Evolutionary conservation across 495 filamentous ascomycete species (phyloP).

Genomic region (Bacidia rubella): DNA sequence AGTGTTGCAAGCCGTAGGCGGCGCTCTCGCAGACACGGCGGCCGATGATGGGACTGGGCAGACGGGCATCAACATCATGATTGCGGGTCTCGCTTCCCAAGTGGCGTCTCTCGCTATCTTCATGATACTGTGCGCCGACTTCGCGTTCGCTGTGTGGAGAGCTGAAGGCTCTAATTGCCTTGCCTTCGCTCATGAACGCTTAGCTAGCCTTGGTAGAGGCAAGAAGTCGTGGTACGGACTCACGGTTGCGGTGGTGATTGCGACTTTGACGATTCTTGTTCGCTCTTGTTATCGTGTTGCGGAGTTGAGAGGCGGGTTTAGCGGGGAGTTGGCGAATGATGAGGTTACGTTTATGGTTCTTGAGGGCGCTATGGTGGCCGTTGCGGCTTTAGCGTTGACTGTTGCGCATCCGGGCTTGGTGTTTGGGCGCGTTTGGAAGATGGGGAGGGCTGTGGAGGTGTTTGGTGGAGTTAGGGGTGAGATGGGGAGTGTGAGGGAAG

Average conservation of each 20-base stretch:
- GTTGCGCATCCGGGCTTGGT: slow-evolving; percentile 18
- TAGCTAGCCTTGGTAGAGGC: background rate
- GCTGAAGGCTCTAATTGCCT: background rate
- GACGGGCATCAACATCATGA: slow-evolving; percentile 50
- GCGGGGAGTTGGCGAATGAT: slow-evolving; percentile 24
- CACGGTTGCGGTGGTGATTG: slow-evolving; percentile 5
- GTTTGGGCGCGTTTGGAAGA: slow-evolving; percentile 10
- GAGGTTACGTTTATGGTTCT: slow-evolving; percentile 27
- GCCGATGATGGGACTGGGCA: slow-evolving; percentile 21
- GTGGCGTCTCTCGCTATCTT: slow-evolving; percentile 37
- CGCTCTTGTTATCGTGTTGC: slow-evolving; percentile 28
- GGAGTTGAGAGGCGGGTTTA: slow-evolving; percentile 29
- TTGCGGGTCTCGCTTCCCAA: slow-evolving; percentile 48
- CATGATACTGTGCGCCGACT: slow-evolving; percentile 37
- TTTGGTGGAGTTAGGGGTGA: too few species aligned
- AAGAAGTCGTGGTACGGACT: background rate
- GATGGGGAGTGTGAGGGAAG: too few species aligned
- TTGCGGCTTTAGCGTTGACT: slow-evolving; percentile 24
- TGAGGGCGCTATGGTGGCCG: slow-evolving; percentile 25
- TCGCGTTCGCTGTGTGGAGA: slow-evolving; percentile 27
- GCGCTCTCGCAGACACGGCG: slow-evolving; percentile 38
- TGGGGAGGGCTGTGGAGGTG: background rate
- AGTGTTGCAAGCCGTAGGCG: slow-evolving; percentile 48
- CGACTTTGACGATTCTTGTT: slow-evolving; percentile 24
- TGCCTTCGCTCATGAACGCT: background rate